These are phyloP conservation scores for Acephala macrosclerotiorum DNA, from an alignment of 2,329 filamentous ascomycete genomes.

Conservation along the genomic window DNA sequence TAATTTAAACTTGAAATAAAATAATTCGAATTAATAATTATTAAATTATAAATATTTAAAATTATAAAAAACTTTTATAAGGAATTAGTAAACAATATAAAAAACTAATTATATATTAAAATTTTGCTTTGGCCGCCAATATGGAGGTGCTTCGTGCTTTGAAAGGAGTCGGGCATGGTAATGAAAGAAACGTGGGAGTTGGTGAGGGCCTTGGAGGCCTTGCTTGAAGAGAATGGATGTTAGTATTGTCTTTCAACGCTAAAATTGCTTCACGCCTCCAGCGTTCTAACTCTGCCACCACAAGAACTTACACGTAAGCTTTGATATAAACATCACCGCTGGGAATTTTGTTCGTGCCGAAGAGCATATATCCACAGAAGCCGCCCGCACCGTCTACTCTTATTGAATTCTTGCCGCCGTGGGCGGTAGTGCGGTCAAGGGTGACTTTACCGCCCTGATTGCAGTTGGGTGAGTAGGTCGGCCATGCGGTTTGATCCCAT, in stretches of 20 bases:
- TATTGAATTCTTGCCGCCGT: slow-evolving; percentile 63
- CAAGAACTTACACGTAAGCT: slow-evolving; percentile 58
- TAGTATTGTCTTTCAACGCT: slow-evolving; percentile 29
- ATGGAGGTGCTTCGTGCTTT: slow-evolving; percentile 65
- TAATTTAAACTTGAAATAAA: too few relatives aligned
- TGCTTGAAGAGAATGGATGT: slow-evolving; percentile 48
- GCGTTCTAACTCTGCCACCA: not conserved
- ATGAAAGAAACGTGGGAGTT: slow-evolving; percentile 68
- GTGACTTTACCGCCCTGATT: slow-evolving; percentile 62
- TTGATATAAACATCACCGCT: slow-evolving; percentile 64
- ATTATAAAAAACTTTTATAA: too few relatives aligned
- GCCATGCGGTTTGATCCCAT: slow-evolving; percentile 64
- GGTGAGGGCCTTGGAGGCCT: slow-evolving; percentile 63
- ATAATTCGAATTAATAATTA: too few relatives aligned
- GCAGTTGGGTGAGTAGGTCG: slow-evolving; percentile 65
- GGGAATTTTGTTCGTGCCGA: slow-evolving; percentile 64
- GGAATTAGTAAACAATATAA: too few relatives aligned
- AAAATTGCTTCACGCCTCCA: not conserved
- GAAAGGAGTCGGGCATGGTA: slow-evolving; percentile 66
- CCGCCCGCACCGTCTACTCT: slow-evolving; percentile 60
- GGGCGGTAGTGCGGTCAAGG: slow-evolving; percentile 62
- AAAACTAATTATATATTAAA: too few relatives aligned
- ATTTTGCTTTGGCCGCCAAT: slow-evolving; percentile 68
- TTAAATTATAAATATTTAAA: too few relatives aligned
- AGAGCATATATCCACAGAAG: slow-evolving; percentile 66